phyloP scores from a whole-genome alignment of 345 rosid species.

The Salix arbutifolia region DNA sequence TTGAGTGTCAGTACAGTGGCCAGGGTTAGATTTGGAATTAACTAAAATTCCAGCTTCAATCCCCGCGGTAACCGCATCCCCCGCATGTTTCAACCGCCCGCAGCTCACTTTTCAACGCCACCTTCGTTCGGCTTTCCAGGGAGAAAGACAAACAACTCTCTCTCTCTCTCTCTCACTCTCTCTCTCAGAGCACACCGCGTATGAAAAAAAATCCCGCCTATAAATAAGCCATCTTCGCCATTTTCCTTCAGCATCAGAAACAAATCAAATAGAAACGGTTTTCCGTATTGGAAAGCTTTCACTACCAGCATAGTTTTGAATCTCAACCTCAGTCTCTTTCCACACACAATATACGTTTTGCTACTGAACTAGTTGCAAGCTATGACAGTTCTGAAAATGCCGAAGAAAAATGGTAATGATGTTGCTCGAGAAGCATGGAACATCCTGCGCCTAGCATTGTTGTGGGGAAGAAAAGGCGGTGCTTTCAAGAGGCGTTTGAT shows the following conservation, averaged over 20 bases:
- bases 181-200: conserved; percentile 14
- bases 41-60: conserved; percentile 5
- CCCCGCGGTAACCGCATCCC: conserved; percentile 26
- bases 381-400: conserved; percentile 12
- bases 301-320: neutral
- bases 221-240: neutral
- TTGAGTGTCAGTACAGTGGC: neutral
- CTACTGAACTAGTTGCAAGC: neutral
- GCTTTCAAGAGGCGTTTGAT: conserved; percentile 48
- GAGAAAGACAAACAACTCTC: neutral
- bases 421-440: conserved; percentile 45
- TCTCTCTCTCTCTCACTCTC: conserved; percentile 4
- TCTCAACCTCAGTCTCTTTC: neutral
- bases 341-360: neutral
- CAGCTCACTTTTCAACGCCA: neutral
- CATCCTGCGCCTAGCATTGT: conserved; percentile 47
- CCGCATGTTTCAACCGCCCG: conserved; percentile 16
- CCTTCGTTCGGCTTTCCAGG: neutral
- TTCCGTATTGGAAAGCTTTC: neutral
- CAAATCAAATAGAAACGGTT: neutral
- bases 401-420: conserved; percentile 22
- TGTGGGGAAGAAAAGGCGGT: conserved; percentile 74
- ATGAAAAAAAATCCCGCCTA: neutral
- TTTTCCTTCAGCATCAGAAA: neutral
- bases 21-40: conserved; percentile 13